Conservation (phyloP, 1,139 yeast species). For the Pichia sp. region DNA sequence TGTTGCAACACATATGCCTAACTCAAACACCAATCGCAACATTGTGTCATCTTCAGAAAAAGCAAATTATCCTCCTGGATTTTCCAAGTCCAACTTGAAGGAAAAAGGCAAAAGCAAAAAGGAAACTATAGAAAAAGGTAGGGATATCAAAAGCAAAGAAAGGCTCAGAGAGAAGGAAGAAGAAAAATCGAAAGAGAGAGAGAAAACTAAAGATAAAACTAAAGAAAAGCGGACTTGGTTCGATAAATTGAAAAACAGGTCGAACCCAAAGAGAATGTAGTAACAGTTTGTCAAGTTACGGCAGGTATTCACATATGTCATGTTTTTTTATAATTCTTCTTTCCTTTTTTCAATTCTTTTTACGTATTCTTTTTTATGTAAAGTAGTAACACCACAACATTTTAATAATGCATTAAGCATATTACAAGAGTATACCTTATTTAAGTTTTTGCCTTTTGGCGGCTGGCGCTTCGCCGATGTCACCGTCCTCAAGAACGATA, state of each 20-base stretch:
- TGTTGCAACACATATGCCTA: slow-evolving; percentile 1
- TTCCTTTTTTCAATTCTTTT: not conserved
- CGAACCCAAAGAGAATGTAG: slow-evolving; percentile 23
- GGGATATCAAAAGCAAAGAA: not conserved
- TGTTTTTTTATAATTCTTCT: not conserved
- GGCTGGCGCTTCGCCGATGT: not conserved
- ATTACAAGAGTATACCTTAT: not conserved
- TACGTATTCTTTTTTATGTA: slow-evolving; percentile 5
- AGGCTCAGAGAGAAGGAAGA: not conserved
- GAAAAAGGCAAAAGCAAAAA: slow-evolving; percentile 1
- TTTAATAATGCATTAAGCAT: not conserved
- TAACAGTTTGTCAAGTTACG: not conserved
- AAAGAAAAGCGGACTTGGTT: slow-evolving; percentile 34
- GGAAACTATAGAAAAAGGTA: not conserved
- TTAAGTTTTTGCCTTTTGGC: slow-evolving; percentile 2
- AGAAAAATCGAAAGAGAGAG: not conserved
- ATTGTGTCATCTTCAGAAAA: slow-evolving; percentile 2
- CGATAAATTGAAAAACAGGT: slow-evolving; percentile 33
- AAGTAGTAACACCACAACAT: not conserved
- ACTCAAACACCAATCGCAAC: not conserved
- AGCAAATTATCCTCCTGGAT: not conserved
- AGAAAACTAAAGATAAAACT: not conserved
- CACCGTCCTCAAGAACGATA: slow-evolving; percentile 6
- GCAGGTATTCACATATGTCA: not conserved
- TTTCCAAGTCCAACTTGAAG: not conserved